Evolutionary conservation across 1,284 basidiomycete genomes (phyloP).

Genomic region (Pseudozyma thailandica): DNA sequence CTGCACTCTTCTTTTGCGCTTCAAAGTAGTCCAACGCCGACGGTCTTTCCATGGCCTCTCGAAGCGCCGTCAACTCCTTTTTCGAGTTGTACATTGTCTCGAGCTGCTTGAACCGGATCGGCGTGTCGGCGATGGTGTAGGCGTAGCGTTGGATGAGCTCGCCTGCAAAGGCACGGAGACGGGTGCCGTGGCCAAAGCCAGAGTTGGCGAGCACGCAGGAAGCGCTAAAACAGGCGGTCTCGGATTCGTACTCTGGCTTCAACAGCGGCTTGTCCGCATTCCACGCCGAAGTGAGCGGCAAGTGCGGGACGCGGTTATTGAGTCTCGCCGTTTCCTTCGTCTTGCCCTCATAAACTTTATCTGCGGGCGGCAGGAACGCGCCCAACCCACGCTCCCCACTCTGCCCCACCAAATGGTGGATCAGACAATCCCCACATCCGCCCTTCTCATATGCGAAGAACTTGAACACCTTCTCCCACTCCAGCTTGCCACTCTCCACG

Average conservation of each 20-base stretch:
- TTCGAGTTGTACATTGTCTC: constrained; percentile 23
- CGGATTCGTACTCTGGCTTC: constrained; percentile 7
- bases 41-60: background rate
- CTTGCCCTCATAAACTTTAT: constrained; percentile 10
- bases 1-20: background rate
- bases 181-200: constrained; percentile 14
- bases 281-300: constrained; percentile 34
- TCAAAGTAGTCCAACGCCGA: constrained; percentile 13
- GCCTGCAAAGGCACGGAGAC: constrained; percentile 24
- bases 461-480: constrained; percentile 48
- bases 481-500: constrained; percentile 2
- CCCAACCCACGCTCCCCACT: constrained; percentile 34
- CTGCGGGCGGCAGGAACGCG: constrained; percentile 34
- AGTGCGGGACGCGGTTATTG: constrained; percentile 22
- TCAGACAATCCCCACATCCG: constrained; percentile 51
- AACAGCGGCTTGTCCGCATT: constrained; percentile 3
- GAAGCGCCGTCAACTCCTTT: constrained; percentile 5
- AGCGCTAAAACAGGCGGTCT: constrained; percentile 30
- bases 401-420: constrained; percentile 37
- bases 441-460: constrained; percentile 29
- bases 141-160: constrained; percentile 46
- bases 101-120: constrained; percentile 32
- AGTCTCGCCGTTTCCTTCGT: background rate
- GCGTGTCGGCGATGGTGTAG: constrained; percentile 41
- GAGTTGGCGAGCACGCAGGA: constrained; percentile 24